Percentiles rank a stretch among this genome's conserved stretches.
phyloP scores from a whole-genome alignment of 1,284 basidiomycete species.

The Grifola frondosa region DNA sequence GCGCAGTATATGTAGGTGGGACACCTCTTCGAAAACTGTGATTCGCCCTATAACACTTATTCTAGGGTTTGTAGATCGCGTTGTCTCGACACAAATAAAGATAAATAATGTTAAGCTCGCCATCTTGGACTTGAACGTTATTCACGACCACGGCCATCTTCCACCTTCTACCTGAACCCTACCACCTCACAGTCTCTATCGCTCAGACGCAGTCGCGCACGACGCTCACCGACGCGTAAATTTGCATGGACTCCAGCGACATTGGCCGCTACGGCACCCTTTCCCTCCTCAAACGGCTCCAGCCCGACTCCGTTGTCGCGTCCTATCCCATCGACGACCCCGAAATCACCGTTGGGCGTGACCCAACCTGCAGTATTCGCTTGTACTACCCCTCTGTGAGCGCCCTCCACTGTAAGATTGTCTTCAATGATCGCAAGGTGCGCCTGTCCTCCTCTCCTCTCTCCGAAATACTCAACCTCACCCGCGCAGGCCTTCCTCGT shows the following conservation, averaged over 20 bases:
- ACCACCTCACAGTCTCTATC: too few relatives aligned
- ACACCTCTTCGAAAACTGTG: too few relatives aligned
- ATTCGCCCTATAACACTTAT: too few relatives aligned
- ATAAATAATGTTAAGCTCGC: too few relatives aligned
- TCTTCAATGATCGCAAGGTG: slow-evolving; percentile 63
- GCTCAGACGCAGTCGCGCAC: too few relatives aligned
- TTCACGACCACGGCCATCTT: too few relatives aligned
- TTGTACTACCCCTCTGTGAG: slow-evolving; percentile 66
- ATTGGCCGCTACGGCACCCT: slow-evolving; percentile 63
- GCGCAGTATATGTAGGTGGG: too few relatives aligned
- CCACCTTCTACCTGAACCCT: too few relatives aligned
- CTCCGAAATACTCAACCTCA: background rate
- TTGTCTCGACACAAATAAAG: too few relatives aligned
- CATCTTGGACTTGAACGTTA: too few relatives aligned
- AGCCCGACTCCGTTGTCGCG: slow-evolving; percentile 47
- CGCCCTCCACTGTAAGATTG: slow-evolving; percentile 60
- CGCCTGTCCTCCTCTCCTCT: slow-evolving; percentile 12
- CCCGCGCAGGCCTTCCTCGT: slow-evolving; percentile 58
- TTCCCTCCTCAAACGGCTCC: slow-evolving; percentile 53
- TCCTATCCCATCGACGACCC: slow-evolving; percentile 71
- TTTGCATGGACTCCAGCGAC: slow-evolving; percentile 52
- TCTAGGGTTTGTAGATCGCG: too few relatives aligned
- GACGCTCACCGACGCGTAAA: slow-evolving; percentile 1
- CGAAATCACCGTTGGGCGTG: slow-evolving; percentile 65
- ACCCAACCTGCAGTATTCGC: slow-evolving; percentile 59